Base-by-base conservation (phyloP, 352 stramenopile species). In the Phytopythium litorale region DNA sequence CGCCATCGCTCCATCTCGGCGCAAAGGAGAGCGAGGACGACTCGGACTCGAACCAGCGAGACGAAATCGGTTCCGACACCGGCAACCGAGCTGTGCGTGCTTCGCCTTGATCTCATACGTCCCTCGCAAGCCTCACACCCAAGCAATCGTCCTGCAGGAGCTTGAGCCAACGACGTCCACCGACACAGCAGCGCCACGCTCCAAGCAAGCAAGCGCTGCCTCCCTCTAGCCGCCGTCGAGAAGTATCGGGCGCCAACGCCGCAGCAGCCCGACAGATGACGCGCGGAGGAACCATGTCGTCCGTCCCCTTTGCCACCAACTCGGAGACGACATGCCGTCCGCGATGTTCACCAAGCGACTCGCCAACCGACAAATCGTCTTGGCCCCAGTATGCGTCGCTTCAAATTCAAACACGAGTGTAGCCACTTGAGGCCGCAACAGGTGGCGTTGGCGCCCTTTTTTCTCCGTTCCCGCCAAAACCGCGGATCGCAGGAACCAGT, bases 401-500 rank as follows among this genome's bases (percentile, higher is more conserved):
- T 48, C 28, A 32, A 32, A 32, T 5, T 33, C 21, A 19, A 30
- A 7, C 21, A 5, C 19, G 21, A 56, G 28, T 57, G 51, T 57
- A 57, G 51, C 51, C 51, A 57, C 51, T 57, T 57, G 51, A 32
- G 32, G 3, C 19, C n/a, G 19, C 42, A 25, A n/a, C 42, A 42
- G 28, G 18, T 56, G 28, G 28, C 13, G 18, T 56, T 23, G 6
- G 30, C 18, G 25, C 28, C 28, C 30, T 56, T 23, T 38, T 28
- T 42, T 18, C 50, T 18, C 32, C 19, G 23, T 43, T 56, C 50
- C 51, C 51, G 32, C 51, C 32, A 57, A 57, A 57, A 45, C 3
- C 9, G 8, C 30, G 19, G 30, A 30, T 23, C 50, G 30, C n/a
- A 12, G 50, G 28, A 18, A 56, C 50, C 50, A 56, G 50, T 56